Conservation (phyloP, 2,329 filamentous ascomycete species). For the Dendrostoma leiphaemia region DNA sequence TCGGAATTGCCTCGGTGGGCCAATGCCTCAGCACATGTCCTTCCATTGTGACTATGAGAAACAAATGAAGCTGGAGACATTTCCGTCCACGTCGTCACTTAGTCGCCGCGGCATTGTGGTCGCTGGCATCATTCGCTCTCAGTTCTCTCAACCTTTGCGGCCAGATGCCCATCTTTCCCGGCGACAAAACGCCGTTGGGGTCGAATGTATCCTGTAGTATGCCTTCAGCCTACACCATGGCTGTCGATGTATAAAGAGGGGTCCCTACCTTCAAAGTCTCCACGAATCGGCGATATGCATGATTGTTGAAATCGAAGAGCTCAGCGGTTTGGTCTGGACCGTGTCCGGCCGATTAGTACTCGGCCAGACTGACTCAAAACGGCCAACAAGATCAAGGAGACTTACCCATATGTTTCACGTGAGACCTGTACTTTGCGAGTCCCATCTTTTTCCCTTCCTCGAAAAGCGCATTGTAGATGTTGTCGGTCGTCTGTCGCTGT, state of each 20-base stretch:
- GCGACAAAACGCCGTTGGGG: slow-evolving; percentile 35
- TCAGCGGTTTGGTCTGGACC: slow-evolving; percentile 33
- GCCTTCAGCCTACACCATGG: background rate
- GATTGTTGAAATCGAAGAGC: slow-evolving; percentile 37
- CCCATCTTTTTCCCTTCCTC: slow-evolving; percentile 32
- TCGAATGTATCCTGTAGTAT: slow-evolving; percentile 32
- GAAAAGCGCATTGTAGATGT: slow-evolving; percentile 32
- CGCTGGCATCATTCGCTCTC: background rate
- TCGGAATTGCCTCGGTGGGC: too few relatives aligned
- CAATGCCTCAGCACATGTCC: too few relatives aligned
- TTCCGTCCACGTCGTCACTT: background rate
- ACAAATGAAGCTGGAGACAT: background rate
- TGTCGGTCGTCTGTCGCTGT: slow-evolving; percentile 35
- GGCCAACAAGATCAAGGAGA: background rate
- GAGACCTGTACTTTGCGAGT: slow-evolving; percentile 36
- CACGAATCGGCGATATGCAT: slow-evolving; percentile 37
- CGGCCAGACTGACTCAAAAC: background rate
- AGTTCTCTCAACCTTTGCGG: slow-evolving; percentile 9
- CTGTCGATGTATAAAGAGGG: accelerated
- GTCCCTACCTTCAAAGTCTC: slow-evolving; percentile 35
- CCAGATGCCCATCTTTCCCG: slow-evolving; percentile 39
- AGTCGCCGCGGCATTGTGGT: background rate
- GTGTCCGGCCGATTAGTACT: background rate
- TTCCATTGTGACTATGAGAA: background rate
- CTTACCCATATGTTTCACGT: slow-evolving; percentile 40